phyloP scores from a whole-genome alignment of 176 grass and related monocot species.

The Panicum miliaceum region DNA sequence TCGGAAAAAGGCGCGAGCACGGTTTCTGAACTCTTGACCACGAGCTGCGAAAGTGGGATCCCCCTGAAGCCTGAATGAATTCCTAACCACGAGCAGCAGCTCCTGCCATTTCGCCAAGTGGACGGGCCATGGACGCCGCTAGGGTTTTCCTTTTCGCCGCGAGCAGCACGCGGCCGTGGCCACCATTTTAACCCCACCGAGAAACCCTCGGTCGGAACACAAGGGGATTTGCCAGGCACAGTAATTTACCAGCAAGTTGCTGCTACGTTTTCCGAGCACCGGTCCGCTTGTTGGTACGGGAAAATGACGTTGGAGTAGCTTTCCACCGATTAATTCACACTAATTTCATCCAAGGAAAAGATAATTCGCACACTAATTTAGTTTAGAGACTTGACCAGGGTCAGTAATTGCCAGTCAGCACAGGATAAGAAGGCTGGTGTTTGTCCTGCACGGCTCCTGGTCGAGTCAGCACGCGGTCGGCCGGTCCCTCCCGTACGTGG shows the following conservation, averaged over 20 bases:
- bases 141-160: background rate
- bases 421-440: background rate
- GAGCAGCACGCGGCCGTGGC: background rate
- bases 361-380: no score
- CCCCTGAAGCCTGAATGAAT: background rate
- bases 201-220: background rate
- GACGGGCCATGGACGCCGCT: background rate
- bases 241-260: background rate
- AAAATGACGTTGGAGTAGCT: background rate
- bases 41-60: background rate
- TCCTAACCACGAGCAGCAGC: background rate
- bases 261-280: no score
- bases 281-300: background rate
- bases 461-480: background rate
- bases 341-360: no score
- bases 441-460: background rate
- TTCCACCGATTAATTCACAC: background rate
- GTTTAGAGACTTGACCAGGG: background rate
- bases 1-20: background rate
- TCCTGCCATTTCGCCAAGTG: background rate
- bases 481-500: background rate
- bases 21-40: conserved; percentile 1
- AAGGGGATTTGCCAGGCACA: background rate
- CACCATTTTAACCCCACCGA: background rate
- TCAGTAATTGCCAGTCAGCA: background rate